Percentiles rank a stretch among this genome's conserved stretches.
Conservation (phyloP, 2,329 filamentous ascomycete species). For the Zymoseptoria ardabiliae region DNA sequence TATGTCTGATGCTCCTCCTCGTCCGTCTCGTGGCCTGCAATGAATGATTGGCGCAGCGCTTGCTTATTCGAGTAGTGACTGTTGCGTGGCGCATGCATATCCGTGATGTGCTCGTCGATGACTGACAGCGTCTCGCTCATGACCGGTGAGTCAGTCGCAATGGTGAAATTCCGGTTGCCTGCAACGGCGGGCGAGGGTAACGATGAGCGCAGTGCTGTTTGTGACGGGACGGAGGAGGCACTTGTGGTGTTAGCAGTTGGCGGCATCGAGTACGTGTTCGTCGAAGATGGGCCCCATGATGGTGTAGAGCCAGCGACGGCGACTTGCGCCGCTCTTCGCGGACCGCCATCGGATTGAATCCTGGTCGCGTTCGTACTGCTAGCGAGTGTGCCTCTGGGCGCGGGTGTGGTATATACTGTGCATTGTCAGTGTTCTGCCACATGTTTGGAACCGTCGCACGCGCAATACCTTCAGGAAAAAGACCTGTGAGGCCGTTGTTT, state of each 20-base stretch:
- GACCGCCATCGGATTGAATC: constrained; percentile 13
- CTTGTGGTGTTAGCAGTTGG: constrained; percentile 8
- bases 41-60: constrained; percentile 75
- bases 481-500: constrained; percentile 63
- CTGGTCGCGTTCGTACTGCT: constrained; percentile 13
- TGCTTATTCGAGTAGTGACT: constrained; percentile 77
- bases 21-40: constrained; percentile 89
- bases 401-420: constrained; percentile 35
- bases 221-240: constrained; percentile 4
- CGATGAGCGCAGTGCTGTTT: constrained; percentile 17
- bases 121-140: constrained; percentile 93
- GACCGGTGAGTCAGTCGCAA: constrained; percentile 50
- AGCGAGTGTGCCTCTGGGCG: constrained; percentile 29
- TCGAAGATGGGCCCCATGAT: not conserved
- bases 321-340: constrained; percentile 13
- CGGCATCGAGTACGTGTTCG: constrained; percentile 1
- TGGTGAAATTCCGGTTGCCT: constrained; percentile 10
- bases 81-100: constrained; percentile 56
- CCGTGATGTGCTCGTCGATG: constrained; percentile 93
- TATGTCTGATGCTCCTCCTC: constrained; percentile 75
- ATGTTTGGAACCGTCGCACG: not conserved
- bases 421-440: constrained; percentile 10
- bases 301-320: constrained; percentile 5
- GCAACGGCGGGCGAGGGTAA: constrained; percentile 10
- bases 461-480: constrained; percentile 71